A percentile compares a stretch with the other conserved stretches of the same genome.
These are phyloP conservation scores for Leccinellum rugosiceps DNA, from an alignment of 768 basidiomycete species.

Conservation along the genomic window DNA sequence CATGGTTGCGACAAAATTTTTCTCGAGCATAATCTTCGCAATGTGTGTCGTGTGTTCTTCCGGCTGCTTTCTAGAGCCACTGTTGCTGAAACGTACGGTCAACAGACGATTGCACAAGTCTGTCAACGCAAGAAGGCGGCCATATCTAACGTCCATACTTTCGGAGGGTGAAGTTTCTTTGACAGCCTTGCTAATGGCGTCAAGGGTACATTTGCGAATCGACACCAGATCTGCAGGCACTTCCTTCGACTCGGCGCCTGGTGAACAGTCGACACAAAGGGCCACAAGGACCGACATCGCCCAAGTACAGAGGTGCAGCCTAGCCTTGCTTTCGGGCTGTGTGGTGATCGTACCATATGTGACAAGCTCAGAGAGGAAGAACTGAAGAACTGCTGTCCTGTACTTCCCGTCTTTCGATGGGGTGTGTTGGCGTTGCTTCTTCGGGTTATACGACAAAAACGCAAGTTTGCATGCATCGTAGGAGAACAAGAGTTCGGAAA, in stretches of 20 bases:
- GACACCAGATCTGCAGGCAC: slow-evolving; percentile 73
- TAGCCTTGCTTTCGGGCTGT: slow-evolving; percentile 53
- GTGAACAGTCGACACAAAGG: slow-evolving; percentile 83
- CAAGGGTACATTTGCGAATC: slow-evolving; percentile 91
- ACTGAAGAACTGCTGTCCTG: slow-evolving; percentile 66
- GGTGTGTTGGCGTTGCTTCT: slow-evolving; percentile 51
- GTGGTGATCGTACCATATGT: slow-evolving; percentile 71
- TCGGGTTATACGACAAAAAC: slow-evolving; percentile 76
- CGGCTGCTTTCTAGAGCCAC: slow-evolving; percentile 46
- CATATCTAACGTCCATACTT: slow-evolving; percentile 73
- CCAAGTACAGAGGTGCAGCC: slow-evolving; percentile 72
- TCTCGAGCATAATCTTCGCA: slow-evolving; percentile 98
- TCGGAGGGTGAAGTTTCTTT: slow-evolving; percentile 69
- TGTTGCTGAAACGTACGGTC: slow-evolving; percentile 67
- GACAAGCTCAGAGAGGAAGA: slow-evolving; percentile 80
- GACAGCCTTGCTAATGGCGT: slow-evolving; percentile 81
- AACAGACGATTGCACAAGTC: slow-evolving; percentile 88
- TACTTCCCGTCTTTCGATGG: slow-evolving; percentile 70
- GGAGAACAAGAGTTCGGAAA: slow-evolving; percentile 90
- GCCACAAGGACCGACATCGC: slow-evolving; percentile 89
- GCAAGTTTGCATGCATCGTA: slow-evolving; percentile 89
- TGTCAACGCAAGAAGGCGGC: slow-evolving; percentile 79
- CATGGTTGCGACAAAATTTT: slow-evolving; percentile 87
- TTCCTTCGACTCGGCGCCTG: slow-evolving; percentile 68
- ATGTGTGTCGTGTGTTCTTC: slow-evolving; percentile 85